Evolutionary conservation across 2,329 filamentous ascomycete species (phyloP).

Genomic region (Fusarium sp.): DNA sequence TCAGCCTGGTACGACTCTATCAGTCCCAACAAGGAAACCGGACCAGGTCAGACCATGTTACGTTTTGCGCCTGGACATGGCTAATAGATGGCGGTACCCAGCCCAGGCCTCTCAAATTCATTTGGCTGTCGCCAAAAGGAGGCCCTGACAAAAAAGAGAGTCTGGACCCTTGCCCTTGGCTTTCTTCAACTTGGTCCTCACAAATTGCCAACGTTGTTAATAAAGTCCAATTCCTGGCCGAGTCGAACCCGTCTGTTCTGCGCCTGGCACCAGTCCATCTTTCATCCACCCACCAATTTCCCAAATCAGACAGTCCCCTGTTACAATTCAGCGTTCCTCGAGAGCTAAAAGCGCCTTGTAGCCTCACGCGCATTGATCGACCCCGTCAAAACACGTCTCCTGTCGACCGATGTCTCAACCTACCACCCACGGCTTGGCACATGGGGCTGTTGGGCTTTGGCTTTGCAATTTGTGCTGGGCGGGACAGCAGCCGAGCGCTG

Average conservation of each 20-base stretch:
- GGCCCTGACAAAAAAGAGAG: slow-evolving; percentile 1
- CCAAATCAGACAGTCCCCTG: not conserved
- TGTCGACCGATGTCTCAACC: slow-evolving; percentile 38
- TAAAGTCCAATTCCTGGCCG: slow-evolving; percentile 1
- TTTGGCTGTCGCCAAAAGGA: slow-evolving; percentile 1
- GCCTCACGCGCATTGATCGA: slow-evolving; percentile 29
- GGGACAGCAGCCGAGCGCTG: slow-evolving; percentile 23
- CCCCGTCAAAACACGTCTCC: slow-evolving; percentile 34
- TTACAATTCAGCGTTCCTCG: slow-evolving; percentile 3
- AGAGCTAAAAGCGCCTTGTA: slow-evolving; percentile 10
- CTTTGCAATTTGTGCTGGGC: slow-evolving; percentile 38
- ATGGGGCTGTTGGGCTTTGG: slow-evolving; percentile 31
- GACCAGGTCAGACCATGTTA: slow-evolving; percentile 20
- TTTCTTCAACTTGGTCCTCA: slow-evolving; percentile 3
- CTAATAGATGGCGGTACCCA: slow-evolving; percentile 4
- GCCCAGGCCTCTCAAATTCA: not conserved
- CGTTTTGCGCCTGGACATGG: not conserved
- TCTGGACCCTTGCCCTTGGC: not conserved
- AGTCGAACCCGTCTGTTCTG: slow-evolving; percentile 11
- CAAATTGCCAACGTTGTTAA: not conserved
- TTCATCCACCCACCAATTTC: slow-evolving; percentile 13
- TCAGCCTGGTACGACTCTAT: slow-evolving; percentile 10
- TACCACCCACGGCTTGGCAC: slow-evolving; percentile 33
- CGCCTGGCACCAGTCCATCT: slow-evolving; percentile 18
- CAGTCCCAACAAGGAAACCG: slow-evolving; percentile 9